These are phyloP conservation scores for Saccharomyces hybrid DNA, from an alignment of 1,139 yeast genomes.

Conservation along the genomic window DNA sequence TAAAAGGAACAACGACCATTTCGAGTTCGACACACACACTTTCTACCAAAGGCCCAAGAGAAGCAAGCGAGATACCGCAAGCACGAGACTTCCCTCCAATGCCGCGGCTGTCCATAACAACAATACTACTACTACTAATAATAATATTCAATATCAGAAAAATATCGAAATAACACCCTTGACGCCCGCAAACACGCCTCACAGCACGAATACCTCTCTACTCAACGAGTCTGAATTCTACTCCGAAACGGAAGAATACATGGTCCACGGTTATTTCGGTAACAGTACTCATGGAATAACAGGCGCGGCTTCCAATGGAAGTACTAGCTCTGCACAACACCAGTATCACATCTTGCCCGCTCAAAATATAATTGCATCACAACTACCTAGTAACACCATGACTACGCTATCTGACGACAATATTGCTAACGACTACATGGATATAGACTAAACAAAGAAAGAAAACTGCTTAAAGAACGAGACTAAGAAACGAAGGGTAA, in stretches of 20 bases:
- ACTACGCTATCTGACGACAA: neutral
- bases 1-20: neutral
- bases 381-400: neutral
- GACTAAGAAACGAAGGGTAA: neutral
- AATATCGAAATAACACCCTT: neutral
- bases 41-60: constrained; percentile 1
- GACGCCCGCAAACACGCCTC: neutral
- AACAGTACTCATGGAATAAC: neutral
- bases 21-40: neutral
- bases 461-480: neutral
- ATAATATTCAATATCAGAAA: neutral
- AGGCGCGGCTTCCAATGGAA: neutral
- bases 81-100: neutral
- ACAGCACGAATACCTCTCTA: neutral
- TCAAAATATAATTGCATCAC: neutral
- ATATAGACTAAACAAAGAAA: neutral
- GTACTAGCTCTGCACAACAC: neutral
- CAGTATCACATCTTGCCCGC: neutral
- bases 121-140: neutral
- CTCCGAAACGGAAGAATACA: neutral
- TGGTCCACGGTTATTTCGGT: neutral
- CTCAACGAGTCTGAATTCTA: neutral
- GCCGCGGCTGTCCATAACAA: neutral
- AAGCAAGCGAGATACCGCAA: neutral
- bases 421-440: neutral